Evolutionary conservation across 768 basidiomycete genomes (phyloP), one percentile per base, ranked within the genome.

Genomic region (Amanita fuliginea): DNA sequence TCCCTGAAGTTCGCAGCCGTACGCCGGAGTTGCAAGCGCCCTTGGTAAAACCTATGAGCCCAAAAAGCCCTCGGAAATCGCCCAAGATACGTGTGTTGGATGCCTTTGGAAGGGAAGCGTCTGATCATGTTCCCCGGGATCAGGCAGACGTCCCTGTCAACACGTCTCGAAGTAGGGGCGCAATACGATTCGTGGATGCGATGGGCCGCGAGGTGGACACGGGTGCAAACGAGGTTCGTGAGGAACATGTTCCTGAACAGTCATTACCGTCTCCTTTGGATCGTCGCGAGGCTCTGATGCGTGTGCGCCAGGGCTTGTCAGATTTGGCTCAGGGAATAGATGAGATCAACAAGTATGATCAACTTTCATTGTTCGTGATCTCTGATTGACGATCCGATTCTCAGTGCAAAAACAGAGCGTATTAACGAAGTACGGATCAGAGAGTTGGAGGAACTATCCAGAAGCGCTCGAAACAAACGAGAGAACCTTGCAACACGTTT

Each of bases 51-150:
- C 37, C 52, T 33, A 10, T 13, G 26, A 49, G 39, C 11, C 53
- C 57, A 32, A 56, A 56, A n/a, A 62, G 54, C 43, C 64, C 67
- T 39, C 70, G 74, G 18, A 77, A 72, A 59, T 69, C 73, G 0
- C 71, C 75, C 5, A 68, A 68, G 43, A 71, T 88, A 32, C 76
- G 83, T 21, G 58, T 87, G n/a, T 65, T 88, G 22, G 85, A 89
- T 63, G 82, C 80, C 6, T 87, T 75, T 59, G 86, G 86, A 7
- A 67, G 77, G 37, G 73, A 78, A 40, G 59, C 62, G 64, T 53
- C 46, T 54, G 34, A 54, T n/a, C 28, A 35, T 51, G 32, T 36
- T 47, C 28, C 49, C 45, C 22, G 24, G 35, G 46, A 47, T n/a
- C 36, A 14, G n/a, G 42, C 37, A 26, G 45, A 45, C 35, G 46